These are phyloP conservation scores for Hippophae gyantsensis DNA, from an alignment of 306 rosid genomes.

Conservation along the genomic window DNA sequence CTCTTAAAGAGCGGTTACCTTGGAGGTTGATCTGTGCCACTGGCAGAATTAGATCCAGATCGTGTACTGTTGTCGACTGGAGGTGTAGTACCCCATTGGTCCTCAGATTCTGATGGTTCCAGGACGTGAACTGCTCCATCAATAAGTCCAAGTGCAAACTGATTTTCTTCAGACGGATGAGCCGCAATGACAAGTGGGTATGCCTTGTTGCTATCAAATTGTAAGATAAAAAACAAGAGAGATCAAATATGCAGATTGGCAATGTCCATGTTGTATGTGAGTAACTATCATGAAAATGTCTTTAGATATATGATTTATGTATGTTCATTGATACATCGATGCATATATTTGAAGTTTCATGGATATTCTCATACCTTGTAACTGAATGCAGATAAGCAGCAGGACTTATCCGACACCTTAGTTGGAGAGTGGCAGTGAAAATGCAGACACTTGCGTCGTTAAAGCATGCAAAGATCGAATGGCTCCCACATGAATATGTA, in stretches of 20 bases:
- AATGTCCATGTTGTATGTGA: neutral
- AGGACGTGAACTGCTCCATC: slow-evolving; percentile 3
- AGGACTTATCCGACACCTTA: slow-evolving; percentile 16
- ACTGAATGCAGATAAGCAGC: slow-evolving; percentile 14
- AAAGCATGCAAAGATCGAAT: slow-evolving; percentile 24
- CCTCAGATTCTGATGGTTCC: slow-evolving; percentile 8
- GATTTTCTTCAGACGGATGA: slow-evolving; percentile 12
- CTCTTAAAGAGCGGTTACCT: neutral
- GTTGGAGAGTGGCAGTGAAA: slow-evolving; percentile 15
- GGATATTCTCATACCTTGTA: slow-evolving; percentile 22
- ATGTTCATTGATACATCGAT: too few species aligned
- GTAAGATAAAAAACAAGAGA: neutral
- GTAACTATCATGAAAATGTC: neutral
- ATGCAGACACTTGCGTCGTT: slow-evolving; percentile 24
- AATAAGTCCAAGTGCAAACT: slow-evolving; percentile 10
- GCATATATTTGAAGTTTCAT: too few species aligned
- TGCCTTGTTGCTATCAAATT: neutral
- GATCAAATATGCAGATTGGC: neutral
- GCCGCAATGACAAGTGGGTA: slow-evolving; percentile 8
- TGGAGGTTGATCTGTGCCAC: neutral
- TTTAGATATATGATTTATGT: too few species aligned
- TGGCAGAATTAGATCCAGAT: neutral
- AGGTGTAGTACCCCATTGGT: slow-evolving; percentile 1
- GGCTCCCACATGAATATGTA: slow-evolving; percentile 30
- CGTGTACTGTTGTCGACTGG: neutral